Evolutionary conservation across 2,329 filamentous ascomycete genomes (phyloP), one percentile per base, ranked within the genome.

Genomic region (Bimuria novae-zelandiae): DNA sequence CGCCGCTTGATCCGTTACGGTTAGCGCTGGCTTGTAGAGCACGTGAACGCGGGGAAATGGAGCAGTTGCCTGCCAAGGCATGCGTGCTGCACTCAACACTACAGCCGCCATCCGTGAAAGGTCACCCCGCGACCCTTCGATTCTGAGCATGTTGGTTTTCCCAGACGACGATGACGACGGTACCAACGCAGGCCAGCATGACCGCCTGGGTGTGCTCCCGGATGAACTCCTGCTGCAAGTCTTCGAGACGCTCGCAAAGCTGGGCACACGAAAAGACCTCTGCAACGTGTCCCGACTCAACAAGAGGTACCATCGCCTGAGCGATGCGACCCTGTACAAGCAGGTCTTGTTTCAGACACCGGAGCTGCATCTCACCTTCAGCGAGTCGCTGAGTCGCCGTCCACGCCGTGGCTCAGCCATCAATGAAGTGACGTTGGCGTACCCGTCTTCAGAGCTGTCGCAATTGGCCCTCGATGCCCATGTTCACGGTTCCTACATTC

Each of bases 391-490:
- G 7, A 56, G 65, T 8, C 65, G 67, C 12, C 60, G 68, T 14
- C 66, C 68, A 6, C 63, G 68, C 22, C 65, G 68, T 12, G 68
- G 68, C n/a, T 70, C 68, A 7, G 60, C 67, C 16, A 70, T 70
- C 41, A 56, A 65, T 52, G 68, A 70, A 54, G 56, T 70, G 50
- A 67, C 65, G 43, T 56, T 69, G 10, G 60, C 64, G 2, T 70
- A 70, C 14, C 68, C 68, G 3, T 69, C 66, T 14, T 65, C 65
- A 2, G 66, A 68, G 52, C 57, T 70, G 4, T 65, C 65, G 14
- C 61, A 68, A 30, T 54, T 70, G 35, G 64, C 67, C 7, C 62
- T 70, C 12, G 63, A 69, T 54, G 56, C 57, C 8, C 67, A 66
- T 8, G 56, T 70, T 22, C 62, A 60, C 44, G 61, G 62, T 30